Percentiles rank a stretch among this genome's conserved stretches.
phyloP scores from a whole-genome alignment of 73 alveolate genomes.

The Paramecium biaurelia region DNA sequence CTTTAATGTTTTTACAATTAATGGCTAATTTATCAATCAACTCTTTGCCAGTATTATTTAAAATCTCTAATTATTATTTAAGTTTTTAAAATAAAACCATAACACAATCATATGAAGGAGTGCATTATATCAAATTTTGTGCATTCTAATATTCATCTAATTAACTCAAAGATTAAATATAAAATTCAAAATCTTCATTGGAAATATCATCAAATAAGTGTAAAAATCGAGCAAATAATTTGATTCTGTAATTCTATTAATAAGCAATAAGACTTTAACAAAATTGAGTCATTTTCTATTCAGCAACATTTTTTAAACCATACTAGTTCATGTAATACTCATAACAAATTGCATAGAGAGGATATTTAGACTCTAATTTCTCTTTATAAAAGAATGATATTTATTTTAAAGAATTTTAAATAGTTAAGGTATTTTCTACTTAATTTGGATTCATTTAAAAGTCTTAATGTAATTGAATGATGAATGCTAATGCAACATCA shows the following conservation, averaged over 20 bases:
- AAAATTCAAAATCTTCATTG: conserved; percentile 26
- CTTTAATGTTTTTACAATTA: not conserved
- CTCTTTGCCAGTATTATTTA: not conserved
- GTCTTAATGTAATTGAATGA: not conserved
- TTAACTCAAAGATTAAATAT: not conserved
- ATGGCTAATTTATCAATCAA: not conserved
- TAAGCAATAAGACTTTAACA: not conserved
- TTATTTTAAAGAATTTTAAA: conserved; percentile 27
- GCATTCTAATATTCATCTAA: conserved; percentile 3
- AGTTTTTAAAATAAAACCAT: not conserved
- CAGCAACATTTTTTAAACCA: conserved; percentile 33
- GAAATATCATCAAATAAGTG: not conserved
- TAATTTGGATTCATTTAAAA: not conserved
- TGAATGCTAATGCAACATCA: conserved; percentile 10
- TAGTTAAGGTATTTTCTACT: not conserved
- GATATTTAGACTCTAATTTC: not conserved
- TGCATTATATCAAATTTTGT: not conserved
- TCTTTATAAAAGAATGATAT: conserved; percentile 31
- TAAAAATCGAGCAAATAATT: conserved; percentile 27
- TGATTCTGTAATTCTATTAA: not conserved
- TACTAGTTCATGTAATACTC: conserved; percentile 25
- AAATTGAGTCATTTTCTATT: conserved; percentile 11
- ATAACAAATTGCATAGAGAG: not conserved
- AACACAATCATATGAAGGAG: not conserved
- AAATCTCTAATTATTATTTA: not conserved